Base-by-base conservation (phyloP, 2,329 filamentous ascomycete species). In the Didymella pomorum region DNA sequence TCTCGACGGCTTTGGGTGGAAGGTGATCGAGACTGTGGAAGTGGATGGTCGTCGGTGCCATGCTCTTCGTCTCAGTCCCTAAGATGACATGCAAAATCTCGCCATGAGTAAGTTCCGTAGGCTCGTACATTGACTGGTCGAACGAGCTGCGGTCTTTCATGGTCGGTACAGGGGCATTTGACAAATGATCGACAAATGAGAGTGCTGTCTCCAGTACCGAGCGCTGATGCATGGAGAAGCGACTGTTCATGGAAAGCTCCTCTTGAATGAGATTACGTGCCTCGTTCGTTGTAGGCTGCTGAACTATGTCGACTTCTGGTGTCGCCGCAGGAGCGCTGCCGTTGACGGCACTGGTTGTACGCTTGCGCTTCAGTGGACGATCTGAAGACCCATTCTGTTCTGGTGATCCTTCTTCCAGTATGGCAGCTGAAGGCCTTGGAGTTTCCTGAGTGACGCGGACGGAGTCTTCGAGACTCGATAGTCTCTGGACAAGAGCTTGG, bases 151-250 rank as follows among this genome's bases (percentile, higher is more conserved):
- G 63, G 21, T 74, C 70, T 18, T 56, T 66, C 48, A 63, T 63
- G 5, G 58, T 54, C 7, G 69, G 64, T 2, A 61, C 63, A 16
- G 68, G 67, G 8, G 64, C 64, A 25, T 68, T 66, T 0, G 70
- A 70, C 10, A 74, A 39, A 18, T 73, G 68, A 45, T 73, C 72
- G 20, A 73, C 69, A 35, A 74, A 72, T 0, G 69, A 65, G 11
- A 73, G 67, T 5, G 71, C 72, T 0, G 64, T 70, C 47, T 74
- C 68, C 20, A 74, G 65, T n/a, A 71, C 67, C n/a, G 52, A 67
- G 26, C 68, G 66, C 50, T 74, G 71, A 54, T 73, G 64, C 8
- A 44, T 41, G 5, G 68, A 71, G 9, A 73, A 64, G 3, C 65
- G 33, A 21, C 63, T 66, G 48, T 72, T 73, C 18, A 59, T 64